Base-by-base conservation (phyloP, 2,329 filamentous ascomycete species). In the Bimuria novae-zelandiae region DNA sequence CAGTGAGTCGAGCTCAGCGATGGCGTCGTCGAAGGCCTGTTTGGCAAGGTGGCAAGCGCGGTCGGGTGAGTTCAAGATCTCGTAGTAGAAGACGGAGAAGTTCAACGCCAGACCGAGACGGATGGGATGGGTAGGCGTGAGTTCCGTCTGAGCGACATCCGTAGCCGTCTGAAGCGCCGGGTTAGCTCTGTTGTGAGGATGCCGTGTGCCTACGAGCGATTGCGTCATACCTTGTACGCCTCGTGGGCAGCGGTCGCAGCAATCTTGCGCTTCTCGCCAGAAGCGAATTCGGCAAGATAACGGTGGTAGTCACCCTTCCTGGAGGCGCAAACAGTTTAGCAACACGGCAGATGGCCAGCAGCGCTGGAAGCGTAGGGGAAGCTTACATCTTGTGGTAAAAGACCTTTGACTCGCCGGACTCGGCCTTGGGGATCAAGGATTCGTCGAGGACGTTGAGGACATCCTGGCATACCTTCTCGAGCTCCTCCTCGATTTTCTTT, bases 311-410 rank as follows among this genome's bases (percentile, higher is more conserved):
- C 91, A 80, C 91, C 92, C 88, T 96, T 96, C 91, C 91, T 96
- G 68, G 72, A 64, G 59, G 40, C 29, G 60, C 47, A 52, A 16
- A 49, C 23, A 22, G 33, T 50, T 66, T 50, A 61, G 58, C 46
- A 40, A 35, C 47, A 12, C 10, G 5, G 14, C 36, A 16, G 22
- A 22, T 10, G 17, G 22, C 11, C 17, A 12, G 21, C 48, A 36
- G 23, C 14, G 19, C 27, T 14, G n/a, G 19, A 22, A 35, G 43
- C 29, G 29, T 14, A 19, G 51, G 7, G 27, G 41, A 27, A 27
- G 84, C 90, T 70, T 82, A 97, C 93, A 97, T 97, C 88, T 97
- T 97, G 89, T 97, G 92, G 84, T 97, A 97, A 81, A 97, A 97
- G 76, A 97, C 93, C 88, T 97, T 97, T 78, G 92, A 96, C 85